Conservation (phyloP, 139 green algal species). For the Micromonas pusilla region DNA sequence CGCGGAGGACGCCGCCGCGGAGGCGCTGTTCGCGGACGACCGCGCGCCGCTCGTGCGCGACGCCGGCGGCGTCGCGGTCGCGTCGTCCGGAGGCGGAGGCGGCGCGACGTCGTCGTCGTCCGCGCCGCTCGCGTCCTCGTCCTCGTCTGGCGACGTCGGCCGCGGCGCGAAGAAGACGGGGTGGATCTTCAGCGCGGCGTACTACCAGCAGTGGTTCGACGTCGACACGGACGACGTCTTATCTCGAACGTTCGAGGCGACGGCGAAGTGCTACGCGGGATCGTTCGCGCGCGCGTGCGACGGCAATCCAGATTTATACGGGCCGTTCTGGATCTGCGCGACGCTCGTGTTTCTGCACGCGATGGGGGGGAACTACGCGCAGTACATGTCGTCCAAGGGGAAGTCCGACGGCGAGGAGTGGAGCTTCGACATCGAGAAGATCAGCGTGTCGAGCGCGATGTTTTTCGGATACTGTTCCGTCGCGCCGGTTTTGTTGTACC, state of each 20-base stretch:
- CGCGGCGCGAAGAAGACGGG: not conserved
- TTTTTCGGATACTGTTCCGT: slow-evolving; percentile 46
- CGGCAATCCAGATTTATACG: slow-evolving; percentile 41
- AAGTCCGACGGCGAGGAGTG: slow-evolving; percentile 25
- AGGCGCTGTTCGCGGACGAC: too few relatives aligned
- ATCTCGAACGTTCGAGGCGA: not conserved
- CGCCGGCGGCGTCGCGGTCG: too few relatives aligned
- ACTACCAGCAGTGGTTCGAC: slow-evolving; percentile 30
- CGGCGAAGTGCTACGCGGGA: not conserved
- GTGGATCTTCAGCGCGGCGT: slow-evolving; percentile 14
- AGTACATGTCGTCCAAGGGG: slow-evolving; percentile 28
- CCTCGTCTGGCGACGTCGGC: not conserved
- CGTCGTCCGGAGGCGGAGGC: not conserved
- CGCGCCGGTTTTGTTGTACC: slow-evolving; percentile 38
- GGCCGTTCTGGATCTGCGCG: slow-evolving; percentile 49
- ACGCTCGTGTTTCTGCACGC: slow-evolving; percentile 46
- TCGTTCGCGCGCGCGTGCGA: slow-evolving; percentile 1
- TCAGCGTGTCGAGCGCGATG: slow-evolving; percentile 31
- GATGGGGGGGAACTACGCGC: slow-evolving; percentile 34
- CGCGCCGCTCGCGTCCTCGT: not conserved
- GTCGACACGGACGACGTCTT: slow-evolving; percentile 35
- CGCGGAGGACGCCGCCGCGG: too few relatives aligned
- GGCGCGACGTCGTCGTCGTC: not conserved
- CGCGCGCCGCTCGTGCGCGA: too few relatives aligned
- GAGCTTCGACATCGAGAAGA: slow-evolving; percentile 44